Evolutionary conservation across 2,329 filamentous ascomycete species (phyloP), one percentile per base, ranked within the genome.

Genomic region (Sclerotinia minor): DNA sequence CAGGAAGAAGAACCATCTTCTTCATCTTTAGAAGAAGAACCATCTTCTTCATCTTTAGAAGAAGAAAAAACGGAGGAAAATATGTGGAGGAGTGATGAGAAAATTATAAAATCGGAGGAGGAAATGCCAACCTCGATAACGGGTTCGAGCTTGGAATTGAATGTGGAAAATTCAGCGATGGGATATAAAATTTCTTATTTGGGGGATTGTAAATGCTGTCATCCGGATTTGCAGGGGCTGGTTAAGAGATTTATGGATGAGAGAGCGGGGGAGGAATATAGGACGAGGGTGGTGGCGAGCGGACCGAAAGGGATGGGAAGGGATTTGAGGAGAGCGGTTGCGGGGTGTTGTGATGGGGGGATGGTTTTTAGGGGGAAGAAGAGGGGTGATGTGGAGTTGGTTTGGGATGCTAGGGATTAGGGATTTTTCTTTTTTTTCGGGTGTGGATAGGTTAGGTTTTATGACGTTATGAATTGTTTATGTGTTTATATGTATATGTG

Each of bases 251-350:
- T 88, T 71, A 79, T 86, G 5, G 78, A 78, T 0, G 73, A 76
- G 1, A 84, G 83, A 0, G 76, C 80, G 0, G 73, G 76, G 15
- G 60, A 75, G 3, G 69, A 65, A 0, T 86, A 85, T 0, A 77
- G 83, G 17, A 87, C 85, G 0, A 79, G 80, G 0, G 85, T 90
- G 0, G 82, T 87, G 73, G 86, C 83, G 0, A 89, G 86, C 72
- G 87, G 87, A 0, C 87, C 87, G 1, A 81, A 81, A 0, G 79
- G 81, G 1, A 87, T 90, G 84, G 82, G 88, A 7, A 80, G 79
- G n/a, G 85, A 87, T 65, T 72, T 89, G 68, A 79, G 87, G 35
- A 76, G 70, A 5, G 82, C 82, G 1, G 85, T 89, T 5, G 85
- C 86, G 1, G 73, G 72, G 9, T 81, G 80, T 52, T 89, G 88